These are phyloP conservation scores for Chionographis japonica DNA, from an alignment of 106 monocot species.

Conservation along the genomic window DNA sequence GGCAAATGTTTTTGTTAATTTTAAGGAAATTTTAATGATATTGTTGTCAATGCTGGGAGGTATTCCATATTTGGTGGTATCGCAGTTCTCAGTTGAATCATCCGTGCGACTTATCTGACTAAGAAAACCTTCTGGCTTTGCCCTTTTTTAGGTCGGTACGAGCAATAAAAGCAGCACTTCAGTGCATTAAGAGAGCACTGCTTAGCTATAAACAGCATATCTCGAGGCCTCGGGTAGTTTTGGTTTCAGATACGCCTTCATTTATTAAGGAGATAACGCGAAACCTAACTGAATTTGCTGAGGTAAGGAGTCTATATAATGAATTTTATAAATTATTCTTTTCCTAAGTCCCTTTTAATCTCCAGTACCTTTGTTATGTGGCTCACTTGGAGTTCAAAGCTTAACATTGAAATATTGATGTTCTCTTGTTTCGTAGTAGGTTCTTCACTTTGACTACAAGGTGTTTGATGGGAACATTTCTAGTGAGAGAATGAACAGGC, in stretches of 20 bases:
- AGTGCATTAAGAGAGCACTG: conserved; percentile 62
- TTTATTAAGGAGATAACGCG: conserved; percentile 62
- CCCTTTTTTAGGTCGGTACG: conserved; percentile 54
- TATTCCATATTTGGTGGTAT: too few species aligned
- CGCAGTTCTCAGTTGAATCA: not conserved
- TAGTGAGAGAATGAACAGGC: conserved; percentile 21
- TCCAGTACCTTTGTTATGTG: not conserved
- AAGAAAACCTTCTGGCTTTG: not conserved
- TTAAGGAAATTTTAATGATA: too few species aligned
- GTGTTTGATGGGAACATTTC: conserved; percentile 37
- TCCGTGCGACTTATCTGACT: not conserved
- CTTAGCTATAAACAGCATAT: conserved; percentile 13
- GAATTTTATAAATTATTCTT: not conserved
- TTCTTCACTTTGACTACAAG: conserved; percentile 86
- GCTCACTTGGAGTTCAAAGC: not conserved
- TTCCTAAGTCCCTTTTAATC: not conserved
- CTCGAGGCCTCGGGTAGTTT: conserved; percentile 49
- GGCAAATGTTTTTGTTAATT: too few species aligned
- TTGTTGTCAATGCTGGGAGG: too few species aligned
- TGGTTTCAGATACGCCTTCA: conserved; percentile 92
- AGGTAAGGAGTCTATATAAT: conserved; percentile 31
- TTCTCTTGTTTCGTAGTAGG: conserved; percentile 27
- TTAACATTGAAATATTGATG: too few species aligned
- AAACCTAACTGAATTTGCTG: conserved; percentile 48
- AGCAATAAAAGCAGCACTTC: conserved; percentile 70